Percentiles rank a stretch among this genome's conserved stretches.
These are phyloP conservation scores for Lepiota venenata DNA, from an alignment of 768 basidiomycete species.

Conservation along the genomic window DNA sequence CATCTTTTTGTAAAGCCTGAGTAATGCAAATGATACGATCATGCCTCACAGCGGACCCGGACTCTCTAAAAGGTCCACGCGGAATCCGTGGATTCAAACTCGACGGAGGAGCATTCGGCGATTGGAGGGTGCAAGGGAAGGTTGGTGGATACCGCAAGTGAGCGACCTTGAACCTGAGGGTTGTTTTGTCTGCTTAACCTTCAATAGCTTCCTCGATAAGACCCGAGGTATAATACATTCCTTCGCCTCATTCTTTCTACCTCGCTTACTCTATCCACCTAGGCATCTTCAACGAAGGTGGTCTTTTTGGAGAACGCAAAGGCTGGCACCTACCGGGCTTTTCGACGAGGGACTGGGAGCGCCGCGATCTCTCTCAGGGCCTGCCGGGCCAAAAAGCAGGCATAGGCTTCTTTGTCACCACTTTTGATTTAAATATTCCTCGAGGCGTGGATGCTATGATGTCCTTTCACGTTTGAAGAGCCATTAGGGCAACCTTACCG, in stretches of 20 bases:
- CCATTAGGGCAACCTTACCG: slow-evolving; percentile 62
- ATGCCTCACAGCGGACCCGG: slow-evolving; percentile 30
- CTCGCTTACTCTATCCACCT: not conserved
- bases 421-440: slow-evolving; percentile 61
- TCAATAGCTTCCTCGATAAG: slow-evolving; percentile 67
- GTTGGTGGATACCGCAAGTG: slow-evolving; percentile 65
- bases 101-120: slow-evolving; percentile 51
- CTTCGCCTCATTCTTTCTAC: not conserved
- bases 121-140: slow-evolving; percentile 77
- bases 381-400: slow-evolving; percentile 59
- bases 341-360: slow-evolving; percentile 56
- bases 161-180: slow-evolving; percentile 12
- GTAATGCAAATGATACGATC: not conserved
- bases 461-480: slow-evolving; percentile 69
- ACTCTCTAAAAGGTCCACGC: slow-evolving; percentile 70
- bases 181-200: not conserved
- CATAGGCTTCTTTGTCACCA: slow-evolving; percentile 80
- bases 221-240: slow-evolving; percentile 33
- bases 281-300: slow-evolving; percentile 71
- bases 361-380: slow-evolving; percentile 53
- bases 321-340: slow-evolving; percentile 79
- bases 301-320: slow-evolving; percentile 63
- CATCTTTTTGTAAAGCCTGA: not conserved
- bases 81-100: slow-evolving; percentile 77
- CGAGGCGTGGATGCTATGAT: slow-evolving; percentile 61